phyloP scores from a whole-genome alignment of 441 rosid species.

The Adansonia gregorii region DNA sequence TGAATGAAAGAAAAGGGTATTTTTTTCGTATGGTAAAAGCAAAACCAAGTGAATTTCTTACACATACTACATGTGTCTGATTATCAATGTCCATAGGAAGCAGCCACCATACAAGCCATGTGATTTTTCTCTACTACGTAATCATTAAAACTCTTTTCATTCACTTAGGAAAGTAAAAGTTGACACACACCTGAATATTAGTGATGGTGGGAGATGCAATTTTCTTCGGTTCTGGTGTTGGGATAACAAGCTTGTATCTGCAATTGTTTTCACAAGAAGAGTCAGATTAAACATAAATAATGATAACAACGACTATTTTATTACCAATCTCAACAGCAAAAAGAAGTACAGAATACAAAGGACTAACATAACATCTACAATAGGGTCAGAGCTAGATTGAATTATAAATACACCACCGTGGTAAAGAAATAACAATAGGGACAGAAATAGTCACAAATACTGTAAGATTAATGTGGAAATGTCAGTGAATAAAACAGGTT shows the following conservation, averaged over 20 bases:
- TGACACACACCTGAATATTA: conserved; percentile 78
- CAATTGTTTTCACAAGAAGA: conserved; percentile 30
- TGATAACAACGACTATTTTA: conserved; percentile 8
- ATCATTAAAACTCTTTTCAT: background rate
- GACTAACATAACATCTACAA: background rate
- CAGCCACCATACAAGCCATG: background rate
- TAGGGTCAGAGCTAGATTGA: background rate
- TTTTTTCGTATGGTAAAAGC: background rate
- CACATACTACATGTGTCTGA: background rate
- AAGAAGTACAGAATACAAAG: conserved; percentile 11
- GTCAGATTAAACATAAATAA: conserved; percentile 11
- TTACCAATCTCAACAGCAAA: conserved; percentile 25
- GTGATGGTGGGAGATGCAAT: conserved; percentile 77
- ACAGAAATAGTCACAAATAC: background rate
- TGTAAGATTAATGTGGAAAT: background rate
- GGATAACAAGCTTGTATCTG: conserved; percentile 87
- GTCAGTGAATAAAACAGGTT: background rate
- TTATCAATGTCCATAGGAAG: background rate
- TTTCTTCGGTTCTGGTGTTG: conserved; percentile 82
- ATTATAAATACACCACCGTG: background rate
- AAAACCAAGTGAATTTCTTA: background rate
- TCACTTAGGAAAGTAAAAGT: conserved; percentile 16
- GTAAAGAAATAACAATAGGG: background rate
- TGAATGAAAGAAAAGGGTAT: background rate
- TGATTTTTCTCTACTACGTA: background rate